phyloP scores from a whole-genome alignment of 495 filamentous ascomycete species.

The Penicillium daleae region DNA sequence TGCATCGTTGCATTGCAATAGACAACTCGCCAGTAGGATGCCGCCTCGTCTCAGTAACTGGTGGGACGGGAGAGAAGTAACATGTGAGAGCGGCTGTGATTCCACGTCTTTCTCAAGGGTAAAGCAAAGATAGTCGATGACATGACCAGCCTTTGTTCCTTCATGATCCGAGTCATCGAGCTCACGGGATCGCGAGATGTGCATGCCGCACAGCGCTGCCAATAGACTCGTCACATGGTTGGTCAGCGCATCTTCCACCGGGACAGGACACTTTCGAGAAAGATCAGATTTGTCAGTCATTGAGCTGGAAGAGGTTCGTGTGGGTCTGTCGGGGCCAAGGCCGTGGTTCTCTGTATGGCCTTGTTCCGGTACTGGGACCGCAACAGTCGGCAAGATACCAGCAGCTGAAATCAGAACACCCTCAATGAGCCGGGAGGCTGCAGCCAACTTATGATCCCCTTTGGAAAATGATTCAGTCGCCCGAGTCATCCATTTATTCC shows the following conservation, averaged over 20 bases:
- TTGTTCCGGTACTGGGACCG: background rate
- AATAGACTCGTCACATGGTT: constrained; percentile 49
- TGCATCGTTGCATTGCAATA: constrained; percentile 40
- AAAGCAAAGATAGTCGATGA: constrained; percentile 33
- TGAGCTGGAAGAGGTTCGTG: constrained; percentile 24
- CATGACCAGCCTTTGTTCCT: constrained; percentile 33
- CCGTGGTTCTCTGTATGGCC: background rate
- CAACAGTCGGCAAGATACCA: constrained; percentile 16
- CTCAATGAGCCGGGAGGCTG: constrained; percentile 46
- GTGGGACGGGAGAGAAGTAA: constrained; percentile 24
- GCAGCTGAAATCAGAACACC: constrained; percentile 42
- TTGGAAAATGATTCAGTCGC: constrained; percentile 48
- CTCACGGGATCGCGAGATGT: constrained; percentile 41
- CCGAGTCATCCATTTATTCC: constrained; percentile 48
- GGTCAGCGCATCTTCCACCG: constrained; percentile 47
- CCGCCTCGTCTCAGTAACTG: constrained; percentile 43
- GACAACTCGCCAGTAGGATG: constrained; percentile 39
- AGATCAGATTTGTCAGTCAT: constrained; percentile 1
- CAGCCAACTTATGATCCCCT: constrained; percentile 37
- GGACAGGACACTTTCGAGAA: constrained; percentile 39
- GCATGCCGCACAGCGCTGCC: constrained; percentile 48
- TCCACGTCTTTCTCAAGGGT: constrained; percentile 34
- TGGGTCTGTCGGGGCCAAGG: constrained; percentile 14
- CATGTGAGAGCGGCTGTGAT: background rate
- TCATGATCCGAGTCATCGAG: constrained; percentile 16